A percentile compares a stretch with the other conserved stretches of the same genome.
These are phyloP conservation scores for Leccinum pachyderme DNA, from an alignment of 1,284 basidiomycete species.

Conservation along the genomic window DNA sequence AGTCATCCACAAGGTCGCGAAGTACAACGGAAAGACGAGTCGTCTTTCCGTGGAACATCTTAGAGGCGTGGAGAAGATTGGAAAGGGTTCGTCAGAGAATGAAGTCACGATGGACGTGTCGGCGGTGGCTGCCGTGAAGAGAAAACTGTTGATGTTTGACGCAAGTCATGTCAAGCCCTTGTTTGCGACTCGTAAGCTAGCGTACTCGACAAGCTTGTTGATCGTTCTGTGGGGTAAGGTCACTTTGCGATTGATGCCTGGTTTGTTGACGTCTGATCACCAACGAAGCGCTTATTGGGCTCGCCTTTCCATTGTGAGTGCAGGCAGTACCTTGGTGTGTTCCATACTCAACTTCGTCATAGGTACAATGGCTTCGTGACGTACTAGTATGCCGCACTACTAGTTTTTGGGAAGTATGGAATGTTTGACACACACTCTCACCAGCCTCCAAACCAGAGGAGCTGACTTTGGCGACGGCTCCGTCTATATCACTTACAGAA, in stretches of 20 bases:
- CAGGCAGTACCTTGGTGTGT: not conserved
- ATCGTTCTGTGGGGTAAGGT: slow-evolving; percentile 61
- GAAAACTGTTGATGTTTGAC: slow-evolving; percentile 47
- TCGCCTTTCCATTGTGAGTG: slow-evolving; percentile 67
- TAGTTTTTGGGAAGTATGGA: not conserved
- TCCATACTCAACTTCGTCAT: slow-evolving; percentile 6
- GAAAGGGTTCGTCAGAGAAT: slow-evolving; percentile 10
- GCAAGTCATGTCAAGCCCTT: slow-evolving; percentile 50
- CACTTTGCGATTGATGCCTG: not conserved
- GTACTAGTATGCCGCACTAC: slow-evolving; percentile 48
- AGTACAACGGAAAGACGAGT: slow-evolving; percentile 57
- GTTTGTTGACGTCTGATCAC: slow-evolving; percentile 1
- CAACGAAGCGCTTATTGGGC: slow-evolving; percentile 62
- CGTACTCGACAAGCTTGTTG: slow-evolving; percentile 59
- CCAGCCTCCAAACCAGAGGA: slow-evolving; percentile 57
- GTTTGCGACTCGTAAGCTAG: slow-evolving; percentile 62
- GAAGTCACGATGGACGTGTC: slow-evolving; percentile 35
- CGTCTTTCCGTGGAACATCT: slow-evolving; percentile 51
- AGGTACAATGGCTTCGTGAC: slow-evolving; percentile 62
- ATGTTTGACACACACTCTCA: not conserved
- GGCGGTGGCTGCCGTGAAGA: slow-evolving; percentile 37
- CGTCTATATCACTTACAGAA: slow-evolving; percentile 64
- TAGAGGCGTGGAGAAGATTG: slow-evolving; percentile 27
- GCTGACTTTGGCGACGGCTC: slow-evolving; percentile 62
- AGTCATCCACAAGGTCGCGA: slow-evolving; percentile 66